These are phyloP conservation scores for Ramalina intermedia DNA, from an alignment of 495 filamentous ascomycete species.

Conservation along the genomic window DNA sequence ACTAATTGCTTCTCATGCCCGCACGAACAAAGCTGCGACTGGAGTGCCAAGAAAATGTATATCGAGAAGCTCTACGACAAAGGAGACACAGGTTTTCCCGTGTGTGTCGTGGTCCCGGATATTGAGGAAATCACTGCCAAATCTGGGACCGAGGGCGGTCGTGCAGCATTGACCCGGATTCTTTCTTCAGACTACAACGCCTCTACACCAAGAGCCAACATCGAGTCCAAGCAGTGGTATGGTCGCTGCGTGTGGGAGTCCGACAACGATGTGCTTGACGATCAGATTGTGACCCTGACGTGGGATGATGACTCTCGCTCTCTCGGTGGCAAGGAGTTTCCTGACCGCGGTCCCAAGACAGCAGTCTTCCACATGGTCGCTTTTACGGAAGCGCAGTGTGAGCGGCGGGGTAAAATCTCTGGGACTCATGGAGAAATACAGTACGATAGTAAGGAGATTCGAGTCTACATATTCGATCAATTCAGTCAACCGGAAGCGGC, in stretches of 20 bases:
- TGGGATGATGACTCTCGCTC: constrained; percentile 52
- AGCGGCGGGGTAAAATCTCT: constrained; percentile 68
- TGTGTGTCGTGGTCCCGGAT: constrained; percentile 77
- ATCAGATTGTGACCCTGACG: constrained; percentile 71
- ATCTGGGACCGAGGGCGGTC: constrained; percentile 18
- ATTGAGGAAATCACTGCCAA: constrained; percentile 50
- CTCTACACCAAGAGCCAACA: constrained; percentile 31
- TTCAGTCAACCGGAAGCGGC: not conserved
- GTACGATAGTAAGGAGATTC: constrained; percentile 42
- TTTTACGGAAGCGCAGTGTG: constrained; percentile 72
- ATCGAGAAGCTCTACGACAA: constrained; percentile 38
- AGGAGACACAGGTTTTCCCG: constrained; percentile 61
- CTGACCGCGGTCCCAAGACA: constrained; percentile 55
- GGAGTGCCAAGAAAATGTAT: constrained; percentile 74
- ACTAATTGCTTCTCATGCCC: constrained; percentile 84
- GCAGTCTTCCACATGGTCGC: constrained; percentile 91
- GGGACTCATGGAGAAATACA: constrained; percentile 74
- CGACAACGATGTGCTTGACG: constrained; percentile 88
- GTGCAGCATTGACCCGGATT: constrained; percentile 18
- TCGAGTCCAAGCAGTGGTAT: constrained; percentile 56
- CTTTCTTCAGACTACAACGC: constrained; percentile 57
- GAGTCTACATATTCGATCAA: constrained; percentile 27
- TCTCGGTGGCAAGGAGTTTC: constrained; percentile 13
- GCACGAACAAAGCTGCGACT: constrained; percentile 57
- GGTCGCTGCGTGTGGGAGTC: constrained; percentile 88